These are phyloP conservation scores for Backusella mclennaniae DNA, from an alignment of 192 early-diverging fungal species.

Conservation along the genomic window DNA sequence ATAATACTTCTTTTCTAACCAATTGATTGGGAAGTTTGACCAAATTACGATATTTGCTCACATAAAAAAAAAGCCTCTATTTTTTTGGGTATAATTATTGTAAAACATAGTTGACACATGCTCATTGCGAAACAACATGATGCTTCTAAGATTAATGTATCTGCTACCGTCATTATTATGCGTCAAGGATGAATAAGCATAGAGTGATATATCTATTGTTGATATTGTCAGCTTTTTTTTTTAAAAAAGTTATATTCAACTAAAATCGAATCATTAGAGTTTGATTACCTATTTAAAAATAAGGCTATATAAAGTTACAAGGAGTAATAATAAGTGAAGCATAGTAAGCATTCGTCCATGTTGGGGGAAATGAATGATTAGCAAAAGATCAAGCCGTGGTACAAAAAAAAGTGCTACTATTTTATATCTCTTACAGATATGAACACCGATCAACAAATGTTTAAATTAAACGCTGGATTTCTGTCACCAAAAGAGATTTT, in stretches of 20 bases:
- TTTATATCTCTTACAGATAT: constrained; percentile 3
- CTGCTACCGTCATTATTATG: neutral
- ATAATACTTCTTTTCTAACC: neutral
- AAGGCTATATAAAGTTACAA: neutral
- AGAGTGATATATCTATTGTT: neutral
- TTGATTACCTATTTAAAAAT: neutral
- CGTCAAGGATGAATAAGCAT: neutral
- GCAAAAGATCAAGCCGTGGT: neutral
- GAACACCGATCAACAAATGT: neutral
- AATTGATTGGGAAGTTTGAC: neutral
- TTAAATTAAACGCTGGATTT: neutral
- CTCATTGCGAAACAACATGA: neutral
- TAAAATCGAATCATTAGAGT: neutral
- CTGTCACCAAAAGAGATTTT: neutral
- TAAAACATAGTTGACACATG: neutral
- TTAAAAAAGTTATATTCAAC: neutral
- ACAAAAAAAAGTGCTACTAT: neutral
- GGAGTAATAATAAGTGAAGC: neutral
- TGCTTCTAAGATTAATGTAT: neutral
- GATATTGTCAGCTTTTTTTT: neutral
- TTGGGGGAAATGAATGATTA: neutral
- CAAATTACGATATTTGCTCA: neutral
- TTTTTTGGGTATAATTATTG: neutral
- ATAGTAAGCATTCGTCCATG: neutral
- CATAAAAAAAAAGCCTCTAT: neutral